A percentile compares a stretch with the other conserved stretches of the same genome.
These are phyloP conservation scores for Salisapilia sapeloensis DNA, from an alignment of 352 stramenopile genomes.

Conservation along the genomic window DNA sequence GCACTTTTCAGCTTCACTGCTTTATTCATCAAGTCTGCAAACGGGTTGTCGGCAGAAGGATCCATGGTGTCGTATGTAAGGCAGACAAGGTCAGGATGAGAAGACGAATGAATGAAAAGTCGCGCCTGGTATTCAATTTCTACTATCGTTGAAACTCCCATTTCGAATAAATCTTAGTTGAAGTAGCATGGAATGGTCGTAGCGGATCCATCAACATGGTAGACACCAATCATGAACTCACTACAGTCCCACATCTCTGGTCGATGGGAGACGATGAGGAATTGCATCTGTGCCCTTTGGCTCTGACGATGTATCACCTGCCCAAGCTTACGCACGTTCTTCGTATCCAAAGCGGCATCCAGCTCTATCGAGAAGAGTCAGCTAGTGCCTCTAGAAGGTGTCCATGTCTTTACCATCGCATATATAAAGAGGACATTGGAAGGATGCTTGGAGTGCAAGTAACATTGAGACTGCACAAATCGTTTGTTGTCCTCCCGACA, in stretches of 20 bases:
- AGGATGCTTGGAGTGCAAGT: constrained; percentile 16
- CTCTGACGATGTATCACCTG: constrained; percentile 9
- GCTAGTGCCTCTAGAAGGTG: neutral
- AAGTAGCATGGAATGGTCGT: constrained; percentile 9
- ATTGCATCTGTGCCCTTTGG: constrained; percentile 8
- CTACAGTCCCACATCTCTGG: constrained; percentile 15
- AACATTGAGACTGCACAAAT: constrained; percentile 16
- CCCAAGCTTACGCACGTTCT: constrained; percentile 14
- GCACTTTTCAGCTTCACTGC: constrained; percentile 72
- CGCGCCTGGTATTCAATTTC: too few species aligned
- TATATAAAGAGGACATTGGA: constrained; percentile 16
- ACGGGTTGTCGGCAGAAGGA: constrained; percentile 46
- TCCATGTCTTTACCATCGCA: constrained; percentile 21
- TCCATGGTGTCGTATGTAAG: too few species aligned
- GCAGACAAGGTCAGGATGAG: too few species aligned
- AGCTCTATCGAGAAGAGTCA: constrained; percentile 8
- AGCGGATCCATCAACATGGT: constrained; percentile 11
- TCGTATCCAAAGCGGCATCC: constrained; percentile 15
- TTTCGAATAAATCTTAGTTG: too few species aligned
- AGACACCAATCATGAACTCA: constrained; percentile 9
- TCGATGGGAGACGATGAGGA: constrained; percentile 16
- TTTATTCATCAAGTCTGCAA: constrained; percentile 72
- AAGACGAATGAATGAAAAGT: too few species aligned
- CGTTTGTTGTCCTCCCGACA: constrained; percentile 20
- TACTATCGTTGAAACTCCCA: too few species aligned